A percentile compares a stretch with the other conserved stretches of the same genome.
Evolutionary conservation across 2,329 filamentous ascomycete genomes (phyloP).

Genomic region (Penicillium sp.): DNA sequence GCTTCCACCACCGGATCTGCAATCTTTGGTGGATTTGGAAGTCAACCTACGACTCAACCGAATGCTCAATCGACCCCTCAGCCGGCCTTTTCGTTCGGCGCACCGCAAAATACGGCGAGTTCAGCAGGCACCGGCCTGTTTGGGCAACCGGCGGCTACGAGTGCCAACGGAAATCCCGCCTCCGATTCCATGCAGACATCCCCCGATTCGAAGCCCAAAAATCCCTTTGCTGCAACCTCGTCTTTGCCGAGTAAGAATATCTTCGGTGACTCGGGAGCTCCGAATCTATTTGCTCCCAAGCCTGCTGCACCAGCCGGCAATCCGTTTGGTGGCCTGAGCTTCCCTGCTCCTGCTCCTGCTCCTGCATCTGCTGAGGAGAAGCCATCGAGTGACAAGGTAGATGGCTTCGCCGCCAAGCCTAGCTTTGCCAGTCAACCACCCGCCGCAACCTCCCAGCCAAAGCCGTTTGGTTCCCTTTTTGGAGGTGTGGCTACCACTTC

Average conservation of each 20-base stretch:
- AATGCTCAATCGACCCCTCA: slow-evolving; percentile 16
- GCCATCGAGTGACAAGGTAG: slow-evolving; percentile 15
- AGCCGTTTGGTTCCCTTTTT: slow-evolving; percentile 17
- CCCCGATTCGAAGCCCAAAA: slow-evolving; percentile 27
- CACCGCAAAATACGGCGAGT: slow-evolving; percentile 13
- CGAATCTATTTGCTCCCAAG: slow-evolving; percentile 14
- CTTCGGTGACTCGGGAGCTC: slow-evolving; percentile 18
- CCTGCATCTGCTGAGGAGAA: not conserved
- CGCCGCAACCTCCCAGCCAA: slow-evolving; percentile 1
- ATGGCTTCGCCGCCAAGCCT: slow-evolving; percentile 13
- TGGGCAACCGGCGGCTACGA: slow-evolving; percentile 19
- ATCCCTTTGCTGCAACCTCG: slow-evolving; percentile 4
- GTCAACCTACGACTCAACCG: slow-evolving; percentile 17
- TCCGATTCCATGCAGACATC: slow-evolving; percentile 32
- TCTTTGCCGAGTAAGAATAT: slow-evolving; percentile 16
- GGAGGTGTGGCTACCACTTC: slow-evolving; percentile 8
- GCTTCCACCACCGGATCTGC: slow-evolving; percentile 4
- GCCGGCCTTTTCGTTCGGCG: slow-evolving; percentile 22
- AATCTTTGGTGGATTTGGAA: slow-evolving; percentile 19
- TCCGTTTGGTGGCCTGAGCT: slow-evolving; percentile 15
- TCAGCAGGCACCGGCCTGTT: slow-evolving; percentile 18
- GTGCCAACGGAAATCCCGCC: slow-evolving; percentile 13
- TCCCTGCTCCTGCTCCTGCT: slow-evolving; percentile 3
- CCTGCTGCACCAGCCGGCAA: slow-evolving; percentile 14
- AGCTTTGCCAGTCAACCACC: slow-evolving; percentile 11